phyloP scores from a whole-genome alignment of 106 monocot genomes.

The Allium cepa region DNA sequence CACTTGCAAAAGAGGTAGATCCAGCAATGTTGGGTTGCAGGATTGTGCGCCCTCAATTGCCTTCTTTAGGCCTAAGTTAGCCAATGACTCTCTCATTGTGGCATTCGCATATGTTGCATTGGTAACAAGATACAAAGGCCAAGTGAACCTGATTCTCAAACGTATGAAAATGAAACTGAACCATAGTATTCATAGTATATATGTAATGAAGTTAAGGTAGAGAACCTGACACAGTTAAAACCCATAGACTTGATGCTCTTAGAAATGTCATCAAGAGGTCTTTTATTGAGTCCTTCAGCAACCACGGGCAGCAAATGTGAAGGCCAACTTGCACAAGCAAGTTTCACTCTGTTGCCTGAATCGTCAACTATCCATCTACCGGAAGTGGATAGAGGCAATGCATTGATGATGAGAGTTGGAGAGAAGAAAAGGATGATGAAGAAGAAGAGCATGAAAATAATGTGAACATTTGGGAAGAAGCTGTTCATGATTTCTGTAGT shows the following conservation, averaged over 20 bases:
- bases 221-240: constrained; percentile 55
- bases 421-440: not conserved
- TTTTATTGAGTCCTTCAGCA: constrained; percentile 53
- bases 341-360: constrained; percentile 41
- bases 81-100: constrained; percentile 38
- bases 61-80: constrained; percentile 34
- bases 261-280: constrained; percentile 42
- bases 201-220: no score
- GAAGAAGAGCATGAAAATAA: not conserved
- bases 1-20: constrained; percentile 37
- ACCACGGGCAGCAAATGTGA: constrained; percentile 46
- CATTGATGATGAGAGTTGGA: not conserved
- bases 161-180: no score
- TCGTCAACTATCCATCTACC: constrained; percentile 59
- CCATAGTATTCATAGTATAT: no score
- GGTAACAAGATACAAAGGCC: constrained; percentile 46
- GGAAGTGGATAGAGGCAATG: constrained; percentile 28
- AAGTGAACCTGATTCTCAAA: constrained; percentile 22
- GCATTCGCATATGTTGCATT: constrained; percentile 20
- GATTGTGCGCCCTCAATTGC: constrained; percentile 22
- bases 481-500: no score
- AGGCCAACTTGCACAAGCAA: constrained; percentile 66
- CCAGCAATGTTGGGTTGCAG: constrained; percentile 48
- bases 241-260: constrained; percentile 39
- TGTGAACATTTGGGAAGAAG: no score